Evolutionary conservation across 495 filamentous ascomycete species (phyloP).

Genomic region (Aspergillus bertholletiae): DNA sequence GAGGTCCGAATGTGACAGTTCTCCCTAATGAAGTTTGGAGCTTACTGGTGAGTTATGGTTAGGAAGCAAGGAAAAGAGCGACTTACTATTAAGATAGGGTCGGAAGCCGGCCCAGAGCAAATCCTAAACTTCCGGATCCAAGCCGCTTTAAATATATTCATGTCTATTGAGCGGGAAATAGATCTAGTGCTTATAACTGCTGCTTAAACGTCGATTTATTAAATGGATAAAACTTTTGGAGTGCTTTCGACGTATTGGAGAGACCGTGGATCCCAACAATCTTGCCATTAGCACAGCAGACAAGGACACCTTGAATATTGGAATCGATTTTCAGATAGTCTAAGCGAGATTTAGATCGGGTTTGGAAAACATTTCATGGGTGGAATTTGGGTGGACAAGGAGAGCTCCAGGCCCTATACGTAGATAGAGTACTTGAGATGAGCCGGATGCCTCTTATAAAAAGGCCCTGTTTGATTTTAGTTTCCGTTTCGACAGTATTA

Average conservation of each 20-base stretch:
- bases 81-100: not conserved
- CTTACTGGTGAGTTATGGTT: conserved; percentile 3
- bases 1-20: not conserved
- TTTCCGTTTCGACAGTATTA: not conserved
- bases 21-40: conserved; percentile 1
- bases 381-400: conserved; percentile 8
- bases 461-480: conserved; percentile 11
- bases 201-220: conserved; percentile 5
- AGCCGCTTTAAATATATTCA: not conserved
- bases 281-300: conserved; percentile 3
- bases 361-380: conserved; percentile 7
- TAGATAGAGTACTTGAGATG: not conserved
- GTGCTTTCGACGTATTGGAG: conserved; percentile 2
- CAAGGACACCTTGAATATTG: conserved; percentile 7
- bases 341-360: not conserved
- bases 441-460: conserved; percentile 6
- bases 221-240: not conserved
- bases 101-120: not conserved
- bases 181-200: not conserved
- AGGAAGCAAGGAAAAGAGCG: not conserved
- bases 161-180: not conserved
- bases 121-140: not conserved
- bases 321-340: conserved; percentile 8
- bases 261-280: conserved; percentile 9
- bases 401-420: conserved; percentile 5